These are phyloP conservation scores for Pisolithus albus DNA, from an alignment of 768 basidiomycete genomes.

Conservation along the genomic window DNA sequence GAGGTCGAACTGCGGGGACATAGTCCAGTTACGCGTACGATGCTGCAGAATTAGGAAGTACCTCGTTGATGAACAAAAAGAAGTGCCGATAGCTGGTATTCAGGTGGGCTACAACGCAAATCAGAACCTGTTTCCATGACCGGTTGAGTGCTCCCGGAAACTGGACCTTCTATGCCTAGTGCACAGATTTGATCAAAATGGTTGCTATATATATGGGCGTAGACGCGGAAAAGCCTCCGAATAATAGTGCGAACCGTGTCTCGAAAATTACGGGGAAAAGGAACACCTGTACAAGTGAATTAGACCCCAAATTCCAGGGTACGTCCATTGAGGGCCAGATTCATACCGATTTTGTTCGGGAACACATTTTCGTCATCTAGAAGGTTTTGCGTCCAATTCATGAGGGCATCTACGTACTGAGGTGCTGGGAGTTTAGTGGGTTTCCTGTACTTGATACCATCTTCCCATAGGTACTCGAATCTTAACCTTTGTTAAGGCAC, in stretches of 20 bases:
- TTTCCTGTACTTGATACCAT: slow-evolving; percentile 77
- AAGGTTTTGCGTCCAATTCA: slow-evolving; percentile 96
- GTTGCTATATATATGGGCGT: slow-evolving; percentile 98
- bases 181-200: slow-evolving; percentile 99
- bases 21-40: slow-evolving; percentile 4
- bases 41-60: slow-evolving; percentile 27
- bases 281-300: slow-evolving; percentile 54
- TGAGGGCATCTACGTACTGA: slow-evolving; percentile 94
- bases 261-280: slow-evolving; percentile 85
- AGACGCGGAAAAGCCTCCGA: slow-evolving; percentile 90
- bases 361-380: slow-evolving; percentile 91
- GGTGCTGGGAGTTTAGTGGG: slow-evolving; percentile 94
- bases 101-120: slow-evolving; percentile 65
- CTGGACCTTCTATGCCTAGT: slow-evolving; percentile 89
- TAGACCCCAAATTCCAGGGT: slow-evolving; percentile 2
- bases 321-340: background rate
- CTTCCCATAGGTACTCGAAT: slow-evolving; percentile 95
- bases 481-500: slow-evolving; percentile 33
- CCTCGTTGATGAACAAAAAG: slow-evolving; percentile 95
- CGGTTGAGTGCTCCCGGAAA: background rate
- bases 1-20: slow-evolving; percentile 63
- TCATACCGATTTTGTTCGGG: slow-evolving; percentile 87
- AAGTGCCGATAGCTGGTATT: slow-evolving; percentile 99
- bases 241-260: slow-evolving; percentile 89
- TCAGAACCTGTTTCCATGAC: background rate